These are phyloP conservation scores for Blastocystis sp. DNA, from an alignment of 352 stramenopile species.

Conservation along the genomic window DNA sequence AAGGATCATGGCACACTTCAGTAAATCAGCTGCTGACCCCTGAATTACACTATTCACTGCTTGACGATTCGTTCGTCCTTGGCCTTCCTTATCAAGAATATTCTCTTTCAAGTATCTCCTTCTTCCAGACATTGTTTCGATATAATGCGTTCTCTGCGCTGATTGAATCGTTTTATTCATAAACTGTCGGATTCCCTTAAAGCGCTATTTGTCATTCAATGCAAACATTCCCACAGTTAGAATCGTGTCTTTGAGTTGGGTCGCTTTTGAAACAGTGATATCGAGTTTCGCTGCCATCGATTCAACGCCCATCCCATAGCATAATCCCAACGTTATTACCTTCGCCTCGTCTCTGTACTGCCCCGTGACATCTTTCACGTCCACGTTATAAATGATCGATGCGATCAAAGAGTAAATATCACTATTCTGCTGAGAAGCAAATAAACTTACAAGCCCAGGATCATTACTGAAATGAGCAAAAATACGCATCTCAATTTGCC, in stretches of 20 bases:
- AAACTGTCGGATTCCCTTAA: slow-evolving; percentile 6
- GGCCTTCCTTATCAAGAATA: not conserved
- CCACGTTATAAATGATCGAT: not conserved
- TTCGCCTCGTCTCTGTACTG: slow-evolving; percentile 51
- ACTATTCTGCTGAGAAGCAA: not conserved
- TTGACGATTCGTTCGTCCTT: slow-evolving; percentile 66
- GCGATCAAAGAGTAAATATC: slow-evolving; percentile 59
- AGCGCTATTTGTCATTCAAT: not conserved
- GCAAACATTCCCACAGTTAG: not conserved
- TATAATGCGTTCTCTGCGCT: not conserved
- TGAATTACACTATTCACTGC: slow-evolving; percentile 70
- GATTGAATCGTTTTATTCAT: not conserved
- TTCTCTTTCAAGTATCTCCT: not conserved
- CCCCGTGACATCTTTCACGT: not conserved
- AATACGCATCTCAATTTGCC: slow-evolving; percentile 61
- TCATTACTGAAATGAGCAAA: slow-evolving; percentile 36
- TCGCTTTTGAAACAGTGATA: not conserved
- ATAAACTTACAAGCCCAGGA: not conserved
- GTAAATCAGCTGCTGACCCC: slow-evolving; percentile 68
- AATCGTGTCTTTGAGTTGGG: not conserved
- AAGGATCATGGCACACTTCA: slow-evolving; percentile 68
- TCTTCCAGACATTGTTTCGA: slow-evolving; percentile 31
- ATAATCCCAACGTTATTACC: slow-evolving; percentile 56
- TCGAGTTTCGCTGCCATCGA: slow-evolving; percentile 30
- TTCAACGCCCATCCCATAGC: slow-evolving; percentile 57